Base-by-base conservation (phyloP, 2,329 filamentous ascomycete genomes). In the Colletotrichum tropicale region DNA sequence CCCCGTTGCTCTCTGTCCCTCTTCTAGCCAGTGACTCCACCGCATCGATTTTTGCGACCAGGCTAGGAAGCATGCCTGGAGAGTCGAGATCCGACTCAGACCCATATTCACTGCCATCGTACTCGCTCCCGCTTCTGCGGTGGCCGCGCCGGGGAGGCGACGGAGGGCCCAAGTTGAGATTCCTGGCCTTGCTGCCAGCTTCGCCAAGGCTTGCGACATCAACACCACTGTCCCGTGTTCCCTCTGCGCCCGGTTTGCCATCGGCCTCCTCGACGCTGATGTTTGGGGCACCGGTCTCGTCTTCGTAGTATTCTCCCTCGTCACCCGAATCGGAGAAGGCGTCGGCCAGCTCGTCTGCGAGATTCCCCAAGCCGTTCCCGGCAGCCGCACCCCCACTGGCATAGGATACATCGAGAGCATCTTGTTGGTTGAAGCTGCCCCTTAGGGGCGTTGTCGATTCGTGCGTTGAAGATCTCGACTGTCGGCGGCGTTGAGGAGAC, bases 341-440 rank as follows among this genome's bases (percentile, higher is more conserved):
- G 80, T 94, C 94, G 2, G 93, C 95, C 64, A 97, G 87, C 84
- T 97, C 95, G 83, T 96, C 95, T 3, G 95, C 95, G 65, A 97
- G 84, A 79, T 95, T 96, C 36, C 94, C 95, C 77, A 95, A 87
- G 10, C 93, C 93, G 76, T 91, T 91, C 66, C 85, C 86, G 4
- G 82, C 82, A 28, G 83, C 85, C 61, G 83, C 83, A 48, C 84
- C 88, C 56, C 84, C 86, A 74, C 84, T 83, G 64, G 89, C 86
- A n/a, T 86, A 83, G 73, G 84, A 84, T 67, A 90, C 82, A 70
- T 89, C 87, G n/a, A 87, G 81, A 43, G 81, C 81, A 78, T 91
- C 89, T 74, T 86, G 84, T 70, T 89, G 87, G 79, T 86, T 87
- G 79, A 87, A 87, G 79, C 87, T 89, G 79, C 85, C 86, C 68